Evolutionary conservation across 148 eudicot species (phyloP).

Genomic region (Bassia scoparia): DNA sequence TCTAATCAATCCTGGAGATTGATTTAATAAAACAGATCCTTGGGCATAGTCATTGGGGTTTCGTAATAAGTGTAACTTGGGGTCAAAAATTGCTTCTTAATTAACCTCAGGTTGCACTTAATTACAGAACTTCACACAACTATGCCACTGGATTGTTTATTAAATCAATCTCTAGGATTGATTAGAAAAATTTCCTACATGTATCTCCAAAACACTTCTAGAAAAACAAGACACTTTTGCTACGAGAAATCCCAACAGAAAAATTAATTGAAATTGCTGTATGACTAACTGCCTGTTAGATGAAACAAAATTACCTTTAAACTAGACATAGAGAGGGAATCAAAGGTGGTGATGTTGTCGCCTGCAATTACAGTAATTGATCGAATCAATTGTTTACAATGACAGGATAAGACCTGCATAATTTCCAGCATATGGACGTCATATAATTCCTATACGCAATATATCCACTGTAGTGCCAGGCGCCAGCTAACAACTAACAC

Average conservation of each 20-base stretch:
- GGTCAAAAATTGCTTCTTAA: no score
- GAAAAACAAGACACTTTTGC: background rate
- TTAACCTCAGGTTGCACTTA: no score
- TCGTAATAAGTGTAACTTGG: no score
- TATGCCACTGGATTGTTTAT: no score
- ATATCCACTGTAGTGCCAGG: no score
- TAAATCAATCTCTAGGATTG: no score
- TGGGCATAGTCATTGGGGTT: no score
- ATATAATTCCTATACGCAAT: background rate
- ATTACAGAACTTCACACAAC: no score
- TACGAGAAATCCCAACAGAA: background rate
- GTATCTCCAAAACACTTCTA: background rate
- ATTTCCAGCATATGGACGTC: background rate
- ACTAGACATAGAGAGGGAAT: conserved; percentile 58
- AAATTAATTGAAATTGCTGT: background rate
- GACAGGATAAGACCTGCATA: conserved; percentile 85
- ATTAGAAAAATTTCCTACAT: no score
- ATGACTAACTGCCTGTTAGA: conserved; percentile 3
- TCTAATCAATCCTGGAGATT: no score
- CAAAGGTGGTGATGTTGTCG: conserved; percentile 34
- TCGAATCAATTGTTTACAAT: conserved; percentile 61
- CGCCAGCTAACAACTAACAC: background rate
- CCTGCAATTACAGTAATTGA: conserved; percentile 57
- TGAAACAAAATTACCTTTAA: conserved; percentile 56
- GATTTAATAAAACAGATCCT: no score